phyloP scores from a whole-genome alignment of 73 alveolate species.

The Tetrahymena elliotti region DNA sequence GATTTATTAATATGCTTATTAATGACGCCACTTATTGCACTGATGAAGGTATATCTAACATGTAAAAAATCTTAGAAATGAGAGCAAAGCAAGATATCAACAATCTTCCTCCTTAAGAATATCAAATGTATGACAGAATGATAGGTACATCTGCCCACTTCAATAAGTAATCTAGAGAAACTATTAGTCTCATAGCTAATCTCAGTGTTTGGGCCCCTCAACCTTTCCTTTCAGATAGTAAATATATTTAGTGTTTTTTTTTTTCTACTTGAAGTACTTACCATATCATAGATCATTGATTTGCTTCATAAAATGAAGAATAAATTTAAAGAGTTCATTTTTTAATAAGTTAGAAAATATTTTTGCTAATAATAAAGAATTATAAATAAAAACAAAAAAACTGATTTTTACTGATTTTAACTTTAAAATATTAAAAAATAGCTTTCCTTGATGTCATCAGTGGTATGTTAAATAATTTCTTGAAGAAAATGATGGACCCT shows the following conservation, averaged over 20 bases:
- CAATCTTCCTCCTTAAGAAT: constrained; percentile 41
- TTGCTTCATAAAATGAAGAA: no score
- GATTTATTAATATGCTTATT: constrained; percentile 52
- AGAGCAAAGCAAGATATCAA: constrained; percentile 4
- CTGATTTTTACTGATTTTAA: not conserved
- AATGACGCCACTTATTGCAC: constrained; percentile 64
- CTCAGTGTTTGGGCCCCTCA: constrained; percentile 49
- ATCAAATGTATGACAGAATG: constrained; percentile 18
- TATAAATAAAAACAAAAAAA: no score
- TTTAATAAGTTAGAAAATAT: no score
- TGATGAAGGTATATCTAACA: constrained; percentile 62
- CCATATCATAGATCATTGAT: no score
- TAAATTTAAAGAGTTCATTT: no score
- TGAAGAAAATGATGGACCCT: not conserved
- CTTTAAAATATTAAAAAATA: not conserved
- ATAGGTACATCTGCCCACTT: constrained; percentile 46
- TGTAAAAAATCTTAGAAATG: constrained; percentile 38
- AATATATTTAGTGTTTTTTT: not conserved
- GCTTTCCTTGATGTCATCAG: not conserved
- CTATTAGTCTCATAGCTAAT: constrained; percentile 37
- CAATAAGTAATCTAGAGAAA: constrained; percentile 52
- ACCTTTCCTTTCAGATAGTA: constrained; percentile 35
- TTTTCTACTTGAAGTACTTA: no score
- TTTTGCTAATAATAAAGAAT: no score
- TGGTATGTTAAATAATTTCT: not conserved